Base-by-base conservation (phyloP, 78 protist species). In the Chrysochromulina parva region DNA sequence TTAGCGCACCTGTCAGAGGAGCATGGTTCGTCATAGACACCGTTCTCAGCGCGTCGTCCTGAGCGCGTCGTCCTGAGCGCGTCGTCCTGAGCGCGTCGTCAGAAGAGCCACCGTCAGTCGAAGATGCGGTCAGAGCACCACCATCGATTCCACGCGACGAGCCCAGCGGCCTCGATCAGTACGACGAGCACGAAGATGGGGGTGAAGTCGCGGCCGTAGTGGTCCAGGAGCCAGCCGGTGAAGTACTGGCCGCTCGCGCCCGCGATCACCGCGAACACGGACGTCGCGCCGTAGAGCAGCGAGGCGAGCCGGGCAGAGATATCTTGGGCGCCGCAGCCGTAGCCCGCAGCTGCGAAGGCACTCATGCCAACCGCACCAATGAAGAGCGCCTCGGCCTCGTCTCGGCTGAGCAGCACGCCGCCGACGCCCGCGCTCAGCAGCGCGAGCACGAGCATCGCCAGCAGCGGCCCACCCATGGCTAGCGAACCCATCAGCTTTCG, bases 251-350 rank as follows among this genome's bases (percentile, higher is more conserved):
- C 86, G 19, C 5, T 20, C 24, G 86, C 86, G 38, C 86, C 86
- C 14, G 60, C n/a, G 48, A 78, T 4, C 11, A 53, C 86, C 14
- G 86, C 58, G 6, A 78, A 0, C 4, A 17, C 60, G 22, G 57
- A 50, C 19, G 86, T 78, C 47, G 47, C 62, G 14, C 62, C 86
- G 60, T 78, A 78, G 11, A 78, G 4, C 10, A 78, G 86, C 62
- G 86, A 17, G 2, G 86, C 26, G 60, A 22, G 6, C 14, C 86
- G 86, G 48, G 24, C 0, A 3, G 86, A 52, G 14, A 78, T 78
- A 47, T 78, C 86, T 14, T 78, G 86, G 16, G 86, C 86, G 19
- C 19, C 86, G 60, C 86, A 78, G 62, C 86, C 86, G 48, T 11
- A 78, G 3, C 86, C 86, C 14, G 86, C 86, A 11, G 86, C 55